Evolutionary conservation across 768 basidiomycete species (phyloP), one percentile per base, ranked within the genome.

Genomic region (Dentipellis sp.): DNA sequence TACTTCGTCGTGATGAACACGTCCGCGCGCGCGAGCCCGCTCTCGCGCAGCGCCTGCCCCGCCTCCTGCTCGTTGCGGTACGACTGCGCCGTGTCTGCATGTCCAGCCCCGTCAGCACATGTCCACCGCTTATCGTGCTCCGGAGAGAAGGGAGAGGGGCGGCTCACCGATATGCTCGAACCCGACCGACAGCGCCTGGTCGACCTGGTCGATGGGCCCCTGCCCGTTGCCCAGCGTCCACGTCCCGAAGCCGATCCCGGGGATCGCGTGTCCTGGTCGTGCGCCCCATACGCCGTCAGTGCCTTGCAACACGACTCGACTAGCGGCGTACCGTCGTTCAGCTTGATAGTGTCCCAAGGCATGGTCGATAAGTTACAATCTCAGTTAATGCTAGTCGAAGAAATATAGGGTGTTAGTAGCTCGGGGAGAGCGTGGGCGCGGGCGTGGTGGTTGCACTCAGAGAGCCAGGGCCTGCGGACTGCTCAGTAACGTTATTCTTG

Each of bases 1-100:
- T 76, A 84, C 62, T 86, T 85, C 34, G 84, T 86, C 3, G 83
- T 86, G 59, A 88, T 76, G 66, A 74, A 86, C 22, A 86, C 60
- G 1, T 84, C 79, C 12, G 71, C 56, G n/a, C 84, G 76, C 38
- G 72, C 63, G 4, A 83, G 72, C 1, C 83, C 82, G 58, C 78
- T 83, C 59, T 84, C 78, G 17, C 71, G 73, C 36, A 67, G 63
- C 9, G 64, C 81, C 39, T 63, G 64, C 2, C 82, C 83, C 8
- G 76, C 78, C 60, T 86, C 82, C 1, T 63, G 64, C 67, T 84
- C 83, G 56, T 85, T 86, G n/a, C 72, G 56, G 66, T 85, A 86
- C 1, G 67, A 21, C 63, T 86, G 81, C 1, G 82, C 83, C 2
- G 82, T 84, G 60, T 83, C 82, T 83, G 60, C 16, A n/a, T n/a